Conservation (phyloP, 306 rosid genomes). For the Leucaena leucocephala region DNA sequence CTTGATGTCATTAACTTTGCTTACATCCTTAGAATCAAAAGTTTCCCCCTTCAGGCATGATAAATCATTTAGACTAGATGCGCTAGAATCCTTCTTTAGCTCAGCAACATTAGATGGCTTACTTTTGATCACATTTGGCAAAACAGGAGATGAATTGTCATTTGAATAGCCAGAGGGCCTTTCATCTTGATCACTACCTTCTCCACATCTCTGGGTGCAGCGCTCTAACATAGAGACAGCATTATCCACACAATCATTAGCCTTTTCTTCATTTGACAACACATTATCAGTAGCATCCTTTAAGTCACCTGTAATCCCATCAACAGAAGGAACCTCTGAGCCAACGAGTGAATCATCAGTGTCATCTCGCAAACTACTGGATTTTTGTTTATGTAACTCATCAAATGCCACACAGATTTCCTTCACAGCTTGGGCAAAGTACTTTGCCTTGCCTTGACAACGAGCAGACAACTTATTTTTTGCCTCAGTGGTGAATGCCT, state of each 20-base stretch:
- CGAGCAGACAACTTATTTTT: slow-evolving; percentile 74
- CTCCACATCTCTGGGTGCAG: slow-evolving; percentile 58
- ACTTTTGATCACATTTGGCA: slow-evolving; percentile 53
- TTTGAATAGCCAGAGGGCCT: slow-evolving; percentile 47
- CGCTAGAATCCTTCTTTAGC: slow-evolving; percentile 48
- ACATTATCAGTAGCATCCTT: slow-evolving; percentile 53
- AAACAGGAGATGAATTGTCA: slow-evolving; percentile 52
- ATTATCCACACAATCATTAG: slow-evolving; percentile 43
- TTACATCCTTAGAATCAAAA: slow-evolving; percentile 39
- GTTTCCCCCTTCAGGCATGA: slow-evolving; percentile 32
- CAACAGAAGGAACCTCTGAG: slow-evolving; percentile 63
- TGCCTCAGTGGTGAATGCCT: slow-evolving; percentile 72
- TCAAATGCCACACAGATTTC: slow-evolving; percentile 88
- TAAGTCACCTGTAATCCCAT: slow-evolving; percentile 53
- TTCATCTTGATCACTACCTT: slow-evolving; percentile 49
- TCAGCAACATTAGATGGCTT: slow-evolving; percentile 40
- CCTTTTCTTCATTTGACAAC: slow-evolving; percentile 45
- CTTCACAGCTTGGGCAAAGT: slow-evolving; percentile 86
- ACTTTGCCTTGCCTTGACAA: slow-evolving; percentile 73
- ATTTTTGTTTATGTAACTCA: slow-evolving; percentile 62
- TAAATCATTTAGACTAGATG: slow-evolving; percentile 35
- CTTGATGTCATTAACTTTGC: slow-evolving; percentile 42
- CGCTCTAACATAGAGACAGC: slow-evolving; percentile 60
- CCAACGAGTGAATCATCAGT: slow-evolving; percentile 64
- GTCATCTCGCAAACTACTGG: slow-evolving; percentile 62